Conservation (phyloP, 805 yeast genomes). For the Wickerhamomyces xylosicus region DNA sequence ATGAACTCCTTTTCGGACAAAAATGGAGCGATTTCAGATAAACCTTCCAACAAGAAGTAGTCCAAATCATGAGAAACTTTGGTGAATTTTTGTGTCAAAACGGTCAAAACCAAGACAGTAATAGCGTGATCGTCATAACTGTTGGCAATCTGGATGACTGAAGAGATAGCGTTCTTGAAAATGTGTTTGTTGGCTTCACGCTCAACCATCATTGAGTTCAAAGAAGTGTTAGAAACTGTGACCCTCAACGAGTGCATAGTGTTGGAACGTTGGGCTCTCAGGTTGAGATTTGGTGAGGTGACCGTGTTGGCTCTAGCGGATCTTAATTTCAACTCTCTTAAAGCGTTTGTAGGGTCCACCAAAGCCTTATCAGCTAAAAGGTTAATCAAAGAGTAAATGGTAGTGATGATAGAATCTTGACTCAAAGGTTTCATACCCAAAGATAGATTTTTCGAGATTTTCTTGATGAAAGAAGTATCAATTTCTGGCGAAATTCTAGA, state of each 20-base stretch:
- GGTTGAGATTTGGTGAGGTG: slow-evolving; percentile 1
- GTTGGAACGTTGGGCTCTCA: slow-evolving; percentile 13
- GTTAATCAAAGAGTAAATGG: slow-evolving; percentile 77
- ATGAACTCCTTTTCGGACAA: slow-evolving; percentile 60
- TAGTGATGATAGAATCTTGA: slow-evolving; percentile 75
- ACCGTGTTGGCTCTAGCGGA: slow-evolving; percentile 15
- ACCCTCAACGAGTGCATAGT: slow-evolving; percentile 10
- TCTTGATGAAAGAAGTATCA: slow-evolving; percentile 33
- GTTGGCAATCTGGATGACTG: slow-evolving; percentile 57
- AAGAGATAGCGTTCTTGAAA: slow-evolving; percentile 58
- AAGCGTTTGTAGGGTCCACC: slow-evolving; percentile 24
- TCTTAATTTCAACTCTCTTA: slow-evolving; percentile 25
- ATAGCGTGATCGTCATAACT: slow-evolving; percentile 63
- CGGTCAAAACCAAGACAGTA: slow-evolving; percentile 67
- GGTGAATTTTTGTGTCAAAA: slow-evolving; percentile 66
- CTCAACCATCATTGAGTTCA: slow-evolving; percentile 2
- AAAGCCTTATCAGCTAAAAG: slow-evolving; percentile 47
- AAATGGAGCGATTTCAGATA: slow-evolving; percentile 50
- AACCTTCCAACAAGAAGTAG: slow-evolving; percentile 44
- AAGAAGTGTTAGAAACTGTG: slow-evolving; percentile 3
- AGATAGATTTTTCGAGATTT: slow-evolving; percentile 50
- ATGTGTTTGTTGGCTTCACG: slow-evolving; percentile 17
- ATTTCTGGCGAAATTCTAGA: slow-evolving; percentile 34
- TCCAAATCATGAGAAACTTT: slow-evolving; percentile 43
- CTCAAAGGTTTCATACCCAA: slow-evolving; percentile 56